Evolutionary conservation across 495 filamentous ascomycete genomes (phyloP).

Genomic region (Antarctomyces pellizariae): DNA sequence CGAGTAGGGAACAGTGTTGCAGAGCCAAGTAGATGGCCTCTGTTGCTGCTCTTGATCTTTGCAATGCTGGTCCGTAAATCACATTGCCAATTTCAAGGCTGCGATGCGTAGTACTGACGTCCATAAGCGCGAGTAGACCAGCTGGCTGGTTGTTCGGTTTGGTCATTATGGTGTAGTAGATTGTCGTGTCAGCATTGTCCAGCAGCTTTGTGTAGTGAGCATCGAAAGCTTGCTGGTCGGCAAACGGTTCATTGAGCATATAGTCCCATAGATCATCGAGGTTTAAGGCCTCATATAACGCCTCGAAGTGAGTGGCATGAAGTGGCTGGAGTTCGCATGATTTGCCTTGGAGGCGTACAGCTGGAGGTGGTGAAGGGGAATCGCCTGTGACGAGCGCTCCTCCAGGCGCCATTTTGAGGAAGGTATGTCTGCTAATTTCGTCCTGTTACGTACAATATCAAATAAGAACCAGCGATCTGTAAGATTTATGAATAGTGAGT

Average conservation of each 20-base stretch:
- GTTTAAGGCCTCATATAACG: no score
- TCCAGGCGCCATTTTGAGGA: no score
- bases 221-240: conserved; percentile 14
- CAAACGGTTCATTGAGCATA: conserved; percentile 20
- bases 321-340: no score
- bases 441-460: no score
- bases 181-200: conserved; percentile 13
- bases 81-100: conserved; percentile 26
- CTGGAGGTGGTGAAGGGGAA: no score
- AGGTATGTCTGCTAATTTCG: no score
- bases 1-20: conserved; percentile 20
- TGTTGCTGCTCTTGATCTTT: conserved; percentile 25
- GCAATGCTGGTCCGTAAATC: conserved; percentile 20
- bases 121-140: conserved; percentile 21
- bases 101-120: conserved; percentile 18
- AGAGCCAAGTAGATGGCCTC: conserved; percentile 26
- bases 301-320: no score
- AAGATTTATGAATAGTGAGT: no score
- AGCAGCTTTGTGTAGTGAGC: conserved; percentile 11
- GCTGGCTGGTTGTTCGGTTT: conserved; percentile 12
- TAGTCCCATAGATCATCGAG: conserved; percentile 27
- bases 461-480: no score
- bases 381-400: no score
- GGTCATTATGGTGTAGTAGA: conserved; percentile 20
- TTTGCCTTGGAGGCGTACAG: no score